Conservation (phyloP, 768 basidiomycete species). For the Auricularia heimuer region DNA sequence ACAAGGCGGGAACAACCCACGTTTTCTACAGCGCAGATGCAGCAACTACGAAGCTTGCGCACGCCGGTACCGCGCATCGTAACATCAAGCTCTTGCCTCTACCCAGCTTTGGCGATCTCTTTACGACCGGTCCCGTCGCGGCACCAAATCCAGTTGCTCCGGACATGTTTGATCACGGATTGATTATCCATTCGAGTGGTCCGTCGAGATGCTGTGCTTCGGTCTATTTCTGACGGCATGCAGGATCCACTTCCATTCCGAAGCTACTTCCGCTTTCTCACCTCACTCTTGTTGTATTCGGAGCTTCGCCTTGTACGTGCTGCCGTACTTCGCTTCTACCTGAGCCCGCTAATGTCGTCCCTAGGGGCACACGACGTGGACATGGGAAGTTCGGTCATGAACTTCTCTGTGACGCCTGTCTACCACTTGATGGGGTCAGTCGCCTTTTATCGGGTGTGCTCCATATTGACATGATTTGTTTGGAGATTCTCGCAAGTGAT, state of each 20-base stretch:
- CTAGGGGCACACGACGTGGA: not conserved
- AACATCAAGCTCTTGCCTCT: slow-evolving; percentile 3
- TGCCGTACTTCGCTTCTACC: not conserved
- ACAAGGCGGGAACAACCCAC: slow-evolving; percentile 19
- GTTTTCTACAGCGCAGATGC: slow-evolving; percentile 15
- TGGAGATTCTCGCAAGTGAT: not conserved
- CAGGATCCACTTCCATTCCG: not conserved
- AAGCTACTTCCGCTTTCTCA: not conserved
- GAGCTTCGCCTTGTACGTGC: not conserved
- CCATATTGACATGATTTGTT: too few species aligned
- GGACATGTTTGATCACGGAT: slow-evolving; percentile 10
- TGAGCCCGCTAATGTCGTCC: not conserved
- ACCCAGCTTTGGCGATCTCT: slow-evolving; percentile 17
- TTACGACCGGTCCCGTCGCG: slow-evolving; percentile 6
- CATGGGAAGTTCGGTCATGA: not conserved
- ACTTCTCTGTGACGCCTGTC: not conserved
- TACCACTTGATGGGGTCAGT: not conserved
- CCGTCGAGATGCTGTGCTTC: not conserved
- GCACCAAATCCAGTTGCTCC: slow-evolving; percentile 9
- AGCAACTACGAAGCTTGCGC: not conserved
- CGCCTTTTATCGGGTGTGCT: too few species aligned
- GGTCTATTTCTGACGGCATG: not conserved
- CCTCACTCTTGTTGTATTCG: not conserved
- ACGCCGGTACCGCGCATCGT: not conserved
- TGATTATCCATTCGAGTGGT: slow-evolving; percentile 23